Base-by-base conservation (phyloP, 129 eudicot genomes). In the Flaveria ramosissima region DNA sequence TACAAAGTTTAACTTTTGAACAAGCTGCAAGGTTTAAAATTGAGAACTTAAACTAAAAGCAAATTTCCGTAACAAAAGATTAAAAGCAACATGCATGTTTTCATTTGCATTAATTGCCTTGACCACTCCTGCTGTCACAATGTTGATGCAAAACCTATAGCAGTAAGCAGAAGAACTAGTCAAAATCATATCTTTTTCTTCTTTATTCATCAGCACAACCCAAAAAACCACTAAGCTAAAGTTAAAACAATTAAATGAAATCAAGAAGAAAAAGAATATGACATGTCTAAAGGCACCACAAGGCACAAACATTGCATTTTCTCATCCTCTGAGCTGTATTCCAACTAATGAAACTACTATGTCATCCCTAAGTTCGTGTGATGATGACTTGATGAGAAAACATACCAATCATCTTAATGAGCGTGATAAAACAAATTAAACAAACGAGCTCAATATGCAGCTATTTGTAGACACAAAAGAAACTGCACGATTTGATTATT, bases 121-220 rank as follows among this genome's bases (percentile, higher is more conserved):
- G 79, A 68, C 50, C 68, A 65, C 36, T 72, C 86, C 86, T 9
- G 78, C 68, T 56, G 88, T 87, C 91, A 87, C 85, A 87, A 87
- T 10, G 86, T 64, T 53, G 71, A 70, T 32, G 87, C 87, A 82
- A 85, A 30, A 73, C 92, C 92, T 85, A 87, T 82, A 84, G 67
- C 81, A 84, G 56, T 76, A 77, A 79, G 81, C 72, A 83, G 75
- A 82, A 15, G 10, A 63, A 30, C 19, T 63, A 63, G 68, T 63
- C 45, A 63, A 63, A 27, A 15, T 27, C 21, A 63, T 16, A 63
- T 30, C 11, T 63, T 26, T 69, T 24, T 43, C 69, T 69, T 56
- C 13, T 78, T 8, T 59, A 57, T 24, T 30, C 19, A 55, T 27
- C 52, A 77, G n/a, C 32, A 32, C 20, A 48, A 16, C n/a, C 71